Base-by-base conservation (phyloP, 2,329 filamentous ascomycete species). In the Xylariaceae sp. region DNA sequence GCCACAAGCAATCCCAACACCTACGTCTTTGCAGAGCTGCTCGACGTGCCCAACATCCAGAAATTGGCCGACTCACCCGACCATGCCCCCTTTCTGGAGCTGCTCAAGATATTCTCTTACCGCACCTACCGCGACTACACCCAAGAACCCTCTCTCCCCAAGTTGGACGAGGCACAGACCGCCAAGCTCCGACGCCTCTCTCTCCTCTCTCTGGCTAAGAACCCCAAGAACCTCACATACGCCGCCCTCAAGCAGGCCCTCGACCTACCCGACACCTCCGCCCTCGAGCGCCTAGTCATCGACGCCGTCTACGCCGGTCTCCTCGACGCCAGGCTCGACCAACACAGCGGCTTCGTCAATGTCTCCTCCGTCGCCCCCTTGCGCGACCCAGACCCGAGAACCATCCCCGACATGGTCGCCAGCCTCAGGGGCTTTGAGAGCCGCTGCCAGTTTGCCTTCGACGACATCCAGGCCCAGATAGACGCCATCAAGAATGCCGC, bases 1-100 rank as follows among this genome's bases (percentile, higher is more conserved):
- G 94, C 92, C 56, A 97, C 91, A 46, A 91, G 90, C n/a, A 86
- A 86, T 50, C 84, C 89, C 28, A 89, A 91, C 71, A 96, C 92
- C 59, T 99, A 87, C 71, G 81, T 97, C 73, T 99, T 99, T 75
- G 84, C 89, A 60, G 93, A 97, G 74, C 86, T 99, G n/a, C 84
- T 99, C 36, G 81, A 88, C 63, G 84, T 86, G 1, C 84, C 89
- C 0, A 84, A 90, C 62, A 85, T 97, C 60, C 88, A 94, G 71
- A 79, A 82, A 12, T 84, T 97, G 42, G 76, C 77, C 38, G 69
- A 83, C 38, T 69, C 69, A 9, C 67, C 78, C 34, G 87, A 95
- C 45, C 82, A 87, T 63, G 73, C 78, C 2, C 61, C 74, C 3
- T 73, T 90, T 71, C 78, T 94, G 46, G 82, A 76, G 1, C 80